Conservation (phyloP, 148 eudicot genomes). For the Silene latifolia region DNA sequence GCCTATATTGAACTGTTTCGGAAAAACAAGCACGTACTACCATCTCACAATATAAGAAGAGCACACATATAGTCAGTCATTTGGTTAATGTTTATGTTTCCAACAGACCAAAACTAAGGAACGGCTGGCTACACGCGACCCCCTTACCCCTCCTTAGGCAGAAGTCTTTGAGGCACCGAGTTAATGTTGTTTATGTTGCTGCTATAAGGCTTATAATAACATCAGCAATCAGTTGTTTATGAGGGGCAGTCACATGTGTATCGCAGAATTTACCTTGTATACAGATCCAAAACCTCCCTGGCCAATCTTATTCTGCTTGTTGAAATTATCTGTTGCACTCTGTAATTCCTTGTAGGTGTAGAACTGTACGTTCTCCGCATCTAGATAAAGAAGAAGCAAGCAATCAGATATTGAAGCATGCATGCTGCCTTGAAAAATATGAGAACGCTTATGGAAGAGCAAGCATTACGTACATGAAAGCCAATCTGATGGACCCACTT, state of each 20-base stretch:
- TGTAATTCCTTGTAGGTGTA: conserved; percentile 56
- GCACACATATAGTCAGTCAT: too few species aligned
- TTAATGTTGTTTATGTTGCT: too few species aligned
- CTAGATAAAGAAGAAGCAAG: conserved; percentile 29
- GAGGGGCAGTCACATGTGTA: not conserved
- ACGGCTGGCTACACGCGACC: too few species aligned
- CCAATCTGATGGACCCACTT: not conserved
- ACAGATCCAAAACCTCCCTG: conserved; percentile 88
- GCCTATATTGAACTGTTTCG: too few species aligned
- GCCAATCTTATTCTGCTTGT: conserved; percentile 59
- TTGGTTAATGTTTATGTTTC: too few species aligned
- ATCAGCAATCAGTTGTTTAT: not conserved
- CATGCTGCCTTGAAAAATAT: not conserved
- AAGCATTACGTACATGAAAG: conserved; percentile 2
- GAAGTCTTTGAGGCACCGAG: too few species aligned
- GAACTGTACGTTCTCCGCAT: conserved; percentile 38
- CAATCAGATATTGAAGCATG: not conserved
- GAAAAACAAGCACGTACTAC: too few species aligned
- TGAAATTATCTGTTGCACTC: conserved; percentile 58
- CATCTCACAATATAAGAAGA: too few species aligned
- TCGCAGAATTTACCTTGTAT: conserved; percentile 54
- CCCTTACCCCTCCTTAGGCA: too few species aligned
- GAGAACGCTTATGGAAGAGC: not conserved
- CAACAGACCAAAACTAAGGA: too few species aligned
- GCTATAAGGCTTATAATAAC: too few species aligned